Base-by-base conservation (phyloP, 257 asterid species). In the Eucommia ulmoides region DNA sequence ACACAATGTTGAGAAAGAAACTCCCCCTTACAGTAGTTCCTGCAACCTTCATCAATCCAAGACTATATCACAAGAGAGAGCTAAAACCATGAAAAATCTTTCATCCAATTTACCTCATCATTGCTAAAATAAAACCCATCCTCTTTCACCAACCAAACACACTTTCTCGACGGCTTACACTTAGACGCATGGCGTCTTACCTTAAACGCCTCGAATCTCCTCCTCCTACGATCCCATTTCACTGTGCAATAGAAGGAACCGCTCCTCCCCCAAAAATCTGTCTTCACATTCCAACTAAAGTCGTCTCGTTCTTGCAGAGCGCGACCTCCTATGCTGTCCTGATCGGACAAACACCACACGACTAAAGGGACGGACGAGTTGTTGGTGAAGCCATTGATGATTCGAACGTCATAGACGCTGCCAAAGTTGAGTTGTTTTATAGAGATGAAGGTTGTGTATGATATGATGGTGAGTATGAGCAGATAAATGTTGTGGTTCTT, bases 291-390 rank as follows among this genome's bases (percentile, higher is more conserved):
- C 80, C 80, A 76, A 9, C 83, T 50, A 9, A 66, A 76, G 1
- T 72, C 80, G 33, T 76, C 83, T n/a, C 64, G 67, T 56, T 76
- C 83, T 46, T 72, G 83, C 15, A 76, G 58, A 0, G 80, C 77
- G 23, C 80, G 55, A 1, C 80, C 75, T 0, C 83, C 77, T 5
- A 76, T 66, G 12, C 64, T 73, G 2, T 45, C 23, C 33, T 58
- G 64, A 0, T 52, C 22, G 0, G 75, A 63, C 23, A 19, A 54
- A 33, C 77, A 72, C 83, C 80, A 76, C 45, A 76, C 77, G 9
- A 76, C 60, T 53, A 76, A 21, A 9, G 83, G 73, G 62, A 63
- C 14, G 23, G 83, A 76, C 3, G 83, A 76, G 70, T 76, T 76
- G 68, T 63, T 69, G 60, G 68, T 51, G 75, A 76, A 76, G 58